phyloP scores from a whole-genome alignment of 2,329 filamentous ascomycete species.

The Colletotrichum lindemuthianum region DNA sequence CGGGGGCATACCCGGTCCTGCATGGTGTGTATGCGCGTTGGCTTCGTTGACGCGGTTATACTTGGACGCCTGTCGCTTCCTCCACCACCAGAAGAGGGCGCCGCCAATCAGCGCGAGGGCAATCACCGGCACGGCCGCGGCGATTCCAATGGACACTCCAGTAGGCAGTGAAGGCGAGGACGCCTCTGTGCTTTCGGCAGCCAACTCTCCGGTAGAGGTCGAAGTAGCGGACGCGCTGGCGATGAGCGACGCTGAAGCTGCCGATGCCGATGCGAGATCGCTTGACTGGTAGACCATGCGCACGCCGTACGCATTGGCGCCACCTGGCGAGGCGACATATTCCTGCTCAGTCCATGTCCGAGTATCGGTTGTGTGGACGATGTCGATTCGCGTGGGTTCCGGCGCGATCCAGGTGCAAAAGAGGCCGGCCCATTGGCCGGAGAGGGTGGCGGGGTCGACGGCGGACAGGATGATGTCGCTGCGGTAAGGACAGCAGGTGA shows the following conservation, averaged over 20 bases:
- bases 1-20: not conserved
- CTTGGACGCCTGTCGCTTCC: constrained; percentile 16
- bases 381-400: constrained; percentile 23
- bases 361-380: constrained; percentile 33
- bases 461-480: constrained; percentile 37
- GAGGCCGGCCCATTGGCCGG: constrained; percentile 32
- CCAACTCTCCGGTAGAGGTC: not conserved
- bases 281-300: constrained; percentile 41
- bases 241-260: not conserved
- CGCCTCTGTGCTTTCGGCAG: not conserved
- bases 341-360: constrained; percentile 28
- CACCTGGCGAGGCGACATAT: constrained; percentile 31
- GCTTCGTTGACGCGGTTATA: constrained; percentile 8
- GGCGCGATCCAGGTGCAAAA: constrained; percentile 40
- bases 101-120: constrained; percentile 8
- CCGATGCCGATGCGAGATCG: constrained; percentile 24
- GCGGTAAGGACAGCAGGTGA: constrained; percentile 40
- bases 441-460: constrained; percentile 36
- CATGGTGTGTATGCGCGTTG: not conserved
- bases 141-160: constrained; percentile 7
- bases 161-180: not conserved
- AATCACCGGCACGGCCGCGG: constrained; percentile 20
- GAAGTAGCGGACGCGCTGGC: not conserved
- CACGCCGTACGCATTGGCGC: constrained; percentile 39
- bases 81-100: constrained; percentile 27